Evolutionary conservation across 2,329 filamentous ascomycete genomes (phyloP), one percentile per base, ranked within the genome.

Genomic region (Venturia nashicola): DNA sequence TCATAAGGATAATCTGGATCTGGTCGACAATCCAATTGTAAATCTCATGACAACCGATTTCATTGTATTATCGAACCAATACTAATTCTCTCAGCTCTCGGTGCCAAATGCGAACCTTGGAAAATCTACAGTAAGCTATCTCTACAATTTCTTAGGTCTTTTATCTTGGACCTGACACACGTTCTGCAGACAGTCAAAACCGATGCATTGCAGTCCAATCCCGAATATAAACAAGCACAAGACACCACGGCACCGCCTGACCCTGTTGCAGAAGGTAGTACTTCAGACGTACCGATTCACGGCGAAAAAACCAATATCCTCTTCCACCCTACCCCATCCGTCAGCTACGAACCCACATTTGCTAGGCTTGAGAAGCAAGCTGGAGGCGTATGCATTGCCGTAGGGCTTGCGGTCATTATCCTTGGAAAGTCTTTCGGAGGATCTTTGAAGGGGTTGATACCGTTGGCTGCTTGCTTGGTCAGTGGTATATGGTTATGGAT

Each of bases 281-380:
- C 93, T 0, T 92, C 90, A 34, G 94, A 97, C 75, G 91, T 97
- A 1, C 94, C 94, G 3, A 96, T 97, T 65, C 89, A 92, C 71
- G 93, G 92, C 70, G 93, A 97, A 73, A 97, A 94, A 82, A 97
- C 94, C 3, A 97, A 96, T 67, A 87, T 97, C 20, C 82, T 97
- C 39, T 97, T 97, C 75, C 93, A 97, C 74, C 93, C 94, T 18
- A 97, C 93, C 0, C 93, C 93, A 0, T 89, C 88, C 0, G 83
- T 96, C 68, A 91, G 87, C 77, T 96, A 91, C 72, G 90, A 96
- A 74, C 91, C 92, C 5, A 96, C 91, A 83, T 97, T 89, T 72
- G 83, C 80, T 23, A 76, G 83, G 14, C 75, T 97, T 65, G 91
- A 97, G 76, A 83, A 84, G 68, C 84, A 87, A 11, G 89, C 88